Evolutionary conservation across 257 asterid genomes (phyloP), one percentile per base, ranked within the genome.

Genomic region (Mitragyna speciosa): DNA sequence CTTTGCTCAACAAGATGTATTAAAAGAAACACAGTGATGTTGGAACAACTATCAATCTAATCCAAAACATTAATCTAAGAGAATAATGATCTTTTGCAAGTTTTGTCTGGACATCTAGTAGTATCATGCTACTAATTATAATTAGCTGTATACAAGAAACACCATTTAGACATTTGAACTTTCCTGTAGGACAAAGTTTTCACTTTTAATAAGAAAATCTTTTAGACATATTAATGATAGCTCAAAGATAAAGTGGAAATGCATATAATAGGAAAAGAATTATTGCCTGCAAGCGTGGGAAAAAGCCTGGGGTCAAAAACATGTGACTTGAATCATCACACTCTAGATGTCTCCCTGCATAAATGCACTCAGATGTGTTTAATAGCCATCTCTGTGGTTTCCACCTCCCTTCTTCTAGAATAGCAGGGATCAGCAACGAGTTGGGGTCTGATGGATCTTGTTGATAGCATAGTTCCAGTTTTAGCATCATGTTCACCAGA

Each of bases 221-320:
- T 43, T 39, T 69, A 24, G 33, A 43, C 51, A 22, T 70, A 15
- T 41, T 70, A 24, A 45, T 36, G 52, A 70, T 41, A 24, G 56
- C 75, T n/a, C 31, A 70, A 24, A 70, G 56, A 28, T 12, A 15
- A 59, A 36, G 20, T n/a, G 15, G 28, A 28, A 58, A 16, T n/a
- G 2, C 22, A 4, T 39, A 14, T 10, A 52, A n/a, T 7, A 79
- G 64, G 70, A 72, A 51, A 80, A 28, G 47, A 54, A 17, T 14
- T 79, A 89, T 80, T 88, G 83, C 98, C 97, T 92, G 97, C 85
- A 94, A 86, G 31, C 92, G 92, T 20, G 97, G 93, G 69, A 94
- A 94, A 89, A 94, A 94, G 63, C 92, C 91, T 2, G 97, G 91
- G 31, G 93, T 85, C 78, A 94, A 91, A 73, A 90, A 87, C 89